Evolutionary conservation across 345 rosid species (phyloP).

Genomic region (Microthlaspi erraticum): DNA sequence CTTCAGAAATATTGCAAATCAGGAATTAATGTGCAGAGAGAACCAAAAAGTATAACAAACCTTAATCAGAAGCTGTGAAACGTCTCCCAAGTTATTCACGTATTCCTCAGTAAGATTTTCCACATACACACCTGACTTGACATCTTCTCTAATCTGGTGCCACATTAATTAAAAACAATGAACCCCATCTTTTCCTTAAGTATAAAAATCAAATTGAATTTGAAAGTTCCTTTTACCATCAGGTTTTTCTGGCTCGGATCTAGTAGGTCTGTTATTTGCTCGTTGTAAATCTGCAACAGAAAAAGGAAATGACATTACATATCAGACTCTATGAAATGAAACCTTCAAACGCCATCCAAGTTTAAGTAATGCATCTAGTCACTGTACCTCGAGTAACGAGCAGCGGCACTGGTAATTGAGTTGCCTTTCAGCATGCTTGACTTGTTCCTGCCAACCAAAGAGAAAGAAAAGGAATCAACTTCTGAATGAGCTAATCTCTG

Average conservation of each 20-base stretch:
- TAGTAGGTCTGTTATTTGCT: conserved; percentile 85
- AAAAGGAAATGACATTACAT: conserved; percentile 1
- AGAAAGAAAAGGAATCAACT: conserved; percentile 1
- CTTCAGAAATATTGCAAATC: not conserved
- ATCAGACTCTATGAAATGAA: not conserved
- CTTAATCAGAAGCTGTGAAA: conserved; percentile 69
- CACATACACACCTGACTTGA: conserved; percentile 81
- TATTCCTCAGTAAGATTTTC: conserved; percentile 75
- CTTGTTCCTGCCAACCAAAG: conserved; percentile 62
- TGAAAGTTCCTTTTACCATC: conserved; percentile 52
- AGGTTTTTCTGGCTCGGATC: conserved; percentile 77
- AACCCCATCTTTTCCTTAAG: not conserved
- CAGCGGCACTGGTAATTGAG: conserved; percentile 87
- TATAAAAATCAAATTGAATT: conserved; percentile 5
- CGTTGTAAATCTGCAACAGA: conserved; percentile 76
- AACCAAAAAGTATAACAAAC: conserved; percentile 45
- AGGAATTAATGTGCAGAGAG: not conserved
- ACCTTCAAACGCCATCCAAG: not conserved
- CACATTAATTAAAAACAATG: conserved; percentile 4
- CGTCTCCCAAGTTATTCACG: conserved; percentile 72
- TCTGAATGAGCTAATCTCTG: not conserved
- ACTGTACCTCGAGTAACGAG: conserved; percentile 80
- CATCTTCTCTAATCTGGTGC: conserved; percentile 86
- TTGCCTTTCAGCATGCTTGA: conserved; percentile 66
- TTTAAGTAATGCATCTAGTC: conserved; percentile 2